phyloP scores from a whole-genome alignment of 192 early-diverging fungal species.

The Radiomyces spectabilis region DNA sequence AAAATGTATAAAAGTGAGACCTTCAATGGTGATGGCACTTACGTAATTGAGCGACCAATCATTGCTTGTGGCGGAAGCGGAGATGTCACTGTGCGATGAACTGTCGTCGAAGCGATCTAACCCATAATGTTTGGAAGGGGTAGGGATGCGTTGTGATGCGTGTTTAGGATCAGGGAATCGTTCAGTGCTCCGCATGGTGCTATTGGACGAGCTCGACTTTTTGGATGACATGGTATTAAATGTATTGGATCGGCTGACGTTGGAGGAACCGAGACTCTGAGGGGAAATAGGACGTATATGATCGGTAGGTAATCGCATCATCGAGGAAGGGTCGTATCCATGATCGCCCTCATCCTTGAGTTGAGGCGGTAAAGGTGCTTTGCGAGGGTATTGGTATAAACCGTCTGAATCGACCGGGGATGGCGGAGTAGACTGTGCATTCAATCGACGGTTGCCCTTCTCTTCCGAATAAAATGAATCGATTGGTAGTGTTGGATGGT shows the following conservation, averaged over 20 bases:
- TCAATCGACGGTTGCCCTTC: not conserved
- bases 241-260: conserved; percentile 19
- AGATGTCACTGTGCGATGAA: not conserved
- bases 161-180: not conserved
- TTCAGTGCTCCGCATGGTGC: not conserved
- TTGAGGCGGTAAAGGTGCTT: conserved; percentile 17
- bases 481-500: not conserved
- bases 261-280: conserved; percentile 10
- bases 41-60: too few species aligned
- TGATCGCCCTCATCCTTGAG: not conserved
- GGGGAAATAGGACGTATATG: conserved; percentile 6
- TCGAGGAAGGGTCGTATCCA: not conserved
- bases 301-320: not conserved
- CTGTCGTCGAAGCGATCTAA: too few species aligned
- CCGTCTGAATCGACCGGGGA: not conserved
- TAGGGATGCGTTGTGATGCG: not conserved
- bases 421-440: not conserved
- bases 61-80: not conserved
- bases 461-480: not conserved
- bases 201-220: not conserved
- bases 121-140: not conserved
- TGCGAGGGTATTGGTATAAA: conserved; percentile 14
- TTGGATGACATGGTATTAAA: conserved; percentile 21
- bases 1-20: too few species aligned
- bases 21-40: too few species aligned